These are phyloP conservation scores for Cryptosporidium muris DNA, from an alignment of 169 alveolate genomes.

Conservation along the genomic window DNA sequence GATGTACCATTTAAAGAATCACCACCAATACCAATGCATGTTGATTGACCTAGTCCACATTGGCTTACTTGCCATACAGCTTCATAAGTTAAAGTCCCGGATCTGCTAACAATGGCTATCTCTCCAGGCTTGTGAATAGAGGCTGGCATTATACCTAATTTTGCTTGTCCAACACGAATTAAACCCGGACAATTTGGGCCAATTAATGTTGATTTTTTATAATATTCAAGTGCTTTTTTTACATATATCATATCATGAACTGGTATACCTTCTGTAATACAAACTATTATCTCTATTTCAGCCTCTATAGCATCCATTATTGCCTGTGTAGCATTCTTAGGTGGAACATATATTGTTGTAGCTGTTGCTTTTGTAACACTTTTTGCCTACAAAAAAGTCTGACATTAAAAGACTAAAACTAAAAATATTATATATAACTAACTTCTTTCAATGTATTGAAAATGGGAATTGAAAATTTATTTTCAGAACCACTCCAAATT, in stretches of 20 bases:
- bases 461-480: too few species aligned
- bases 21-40: slow-evolving; percentile 98
- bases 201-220: slow-evolving; percentile 87
- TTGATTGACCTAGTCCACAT: slow-evolving; percentile 96
- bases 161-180: slow-evolving; percentile 98
- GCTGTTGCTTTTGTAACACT: slow-evolving; percentile 92
- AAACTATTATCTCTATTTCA: slow-evolving; percentile 92
- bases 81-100: slow-evolving; percentile 96
- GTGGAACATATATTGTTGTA: slow-evolving; percentile 95
- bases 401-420: too few species aligned
- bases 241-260: slow-evolving; percentile 97
- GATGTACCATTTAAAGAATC: slow-evolving; percentile 98
- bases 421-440: too few species aligned
- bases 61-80: slow-evolving; percentile 97
- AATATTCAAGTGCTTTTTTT: slow-evolving; percentile 78
- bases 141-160: slow-evolving; percentile 99
- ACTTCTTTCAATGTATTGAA: too few species aligned
- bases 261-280: slow-evolving; percentile 98
- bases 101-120: slow-evolving; percentile 87
- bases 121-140: slow-evolving; percentile 91
- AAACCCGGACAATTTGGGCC: slow-evolving; percentile 99
- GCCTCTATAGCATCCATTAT: slow-evolving; percentile 94
- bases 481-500: too few species aligned
- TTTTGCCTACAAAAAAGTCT: slow-evolving; percentile 69
- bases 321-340: slow-evolving; percentile 94